Conservation (phyloP, 192 early-diverging fungal species). For the Rhizoclosmatium globosum region DNA sequence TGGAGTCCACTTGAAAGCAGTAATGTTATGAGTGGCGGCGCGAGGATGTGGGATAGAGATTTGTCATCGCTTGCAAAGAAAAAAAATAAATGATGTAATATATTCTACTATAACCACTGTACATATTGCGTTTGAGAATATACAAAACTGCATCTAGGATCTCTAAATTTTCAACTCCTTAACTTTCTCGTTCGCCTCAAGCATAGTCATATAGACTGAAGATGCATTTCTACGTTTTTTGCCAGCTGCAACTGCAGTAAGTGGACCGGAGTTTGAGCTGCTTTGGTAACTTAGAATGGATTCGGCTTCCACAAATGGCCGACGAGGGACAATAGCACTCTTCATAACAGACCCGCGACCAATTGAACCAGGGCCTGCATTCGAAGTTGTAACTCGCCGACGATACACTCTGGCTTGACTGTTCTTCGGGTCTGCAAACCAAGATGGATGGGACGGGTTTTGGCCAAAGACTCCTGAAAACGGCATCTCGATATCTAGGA, state of each 20-base stretch:
- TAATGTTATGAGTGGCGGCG: too few species aligned
- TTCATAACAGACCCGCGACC: background rate
- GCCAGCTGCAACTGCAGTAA: background rate
- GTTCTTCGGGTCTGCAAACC: background rate
- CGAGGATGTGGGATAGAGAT: background rate
- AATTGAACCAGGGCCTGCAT: background rate
- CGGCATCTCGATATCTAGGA: background rate
- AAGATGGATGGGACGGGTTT: background rate
- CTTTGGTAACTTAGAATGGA: background rate
- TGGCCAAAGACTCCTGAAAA: background rate
- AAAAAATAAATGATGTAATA: too few species aligned
- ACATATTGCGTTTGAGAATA: background rate
- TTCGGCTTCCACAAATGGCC: background rate
- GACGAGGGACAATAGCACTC: background rate
- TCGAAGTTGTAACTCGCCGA: background rate
- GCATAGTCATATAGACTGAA: background rate
- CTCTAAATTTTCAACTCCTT: background rate
- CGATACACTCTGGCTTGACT: background rate
- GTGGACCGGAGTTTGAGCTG: background rate
- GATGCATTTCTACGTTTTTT: background rate
- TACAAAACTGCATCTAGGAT: background rate
- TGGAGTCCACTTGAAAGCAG: too few species aligned
- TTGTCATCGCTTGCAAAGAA: background rate
- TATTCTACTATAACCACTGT: background rate
- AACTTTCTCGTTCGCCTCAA: background rate